These are phyloP conservation scores for Claviceps quebecensis DNA, from an alignment of 2,329 filamentous ascomycete genomes.

Conservation along the genomic window DNA sequence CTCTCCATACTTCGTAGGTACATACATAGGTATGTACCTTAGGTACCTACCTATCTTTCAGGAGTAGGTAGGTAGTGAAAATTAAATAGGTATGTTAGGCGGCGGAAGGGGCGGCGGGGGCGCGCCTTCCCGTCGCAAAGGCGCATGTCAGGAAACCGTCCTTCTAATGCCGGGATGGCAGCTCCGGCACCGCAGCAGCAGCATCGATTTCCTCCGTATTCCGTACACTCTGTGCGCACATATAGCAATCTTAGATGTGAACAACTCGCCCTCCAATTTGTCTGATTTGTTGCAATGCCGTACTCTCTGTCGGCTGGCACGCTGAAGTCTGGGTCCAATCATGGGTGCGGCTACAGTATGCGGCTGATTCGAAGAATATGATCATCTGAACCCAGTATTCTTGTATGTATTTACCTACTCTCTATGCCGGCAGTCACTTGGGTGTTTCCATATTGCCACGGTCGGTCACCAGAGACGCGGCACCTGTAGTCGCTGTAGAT, in stretches of 20 bases:
- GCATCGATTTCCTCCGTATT: background rate
- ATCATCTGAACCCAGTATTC: too few relatives aligned
- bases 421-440: too few relatives aligned
- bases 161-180: background rate
- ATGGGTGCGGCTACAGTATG: background rate
- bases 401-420: too few relatives aligned
- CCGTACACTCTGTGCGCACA: too few relatives aligned
- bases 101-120: conserved; percentile 3
- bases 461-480: too few relatives aligned
- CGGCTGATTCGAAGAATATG: too few relatives aligned
- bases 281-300: background rate
- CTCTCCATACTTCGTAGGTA: too few relatives aligned
- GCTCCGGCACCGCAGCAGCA: background rate
- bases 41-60: too few relatives aligned
- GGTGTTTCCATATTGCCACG: too few relatives aligned
- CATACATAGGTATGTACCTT: too few relatives aligned
- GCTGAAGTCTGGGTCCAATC: background rate
- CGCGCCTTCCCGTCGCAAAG: conserved; percentile 7
- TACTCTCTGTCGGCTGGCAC: background rate
- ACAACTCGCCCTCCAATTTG: background rate
- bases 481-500: too few relatives aligned
- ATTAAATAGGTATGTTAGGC: background rate
- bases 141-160: background rate
- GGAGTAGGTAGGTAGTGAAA: too few relatives aligned
- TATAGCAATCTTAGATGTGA: background rate